phyloP scores from a whole-genome alignment of 345 rosid genomes.

The Mercurialis annua region DNA sequence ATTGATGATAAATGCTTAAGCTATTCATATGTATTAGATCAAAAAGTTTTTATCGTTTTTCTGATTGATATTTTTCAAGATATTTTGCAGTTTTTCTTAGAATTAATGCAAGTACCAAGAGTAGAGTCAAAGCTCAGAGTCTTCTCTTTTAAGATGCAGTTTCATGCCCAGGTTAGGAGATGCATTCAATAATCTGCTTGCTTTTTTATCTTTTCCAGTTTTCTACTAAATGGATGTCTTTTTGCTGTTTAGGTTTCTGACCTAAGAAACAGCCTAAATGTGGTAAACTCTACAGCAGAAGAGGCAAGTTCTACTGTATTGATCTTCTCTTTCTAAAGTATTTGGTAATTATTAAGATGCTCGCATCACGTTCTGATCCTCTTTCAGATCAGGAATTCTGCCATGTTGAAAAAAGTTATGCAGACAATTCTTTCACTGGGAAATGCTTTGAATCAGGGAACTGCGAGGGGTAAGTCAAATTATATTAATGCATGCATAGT shows the following conservation, averaged over 20 bases:
- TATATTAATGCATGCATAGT: too few species aligned
- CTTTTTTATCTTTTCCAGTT: conserved; percentile 11
- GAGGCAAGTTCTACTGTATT: conserved; percentile 48
- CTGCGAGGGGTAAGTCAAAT: conserved; percentile 98
- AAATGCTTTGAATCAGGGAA: conserved; percentile 95
- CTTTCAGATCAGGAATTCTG: conserved; percentile 59
- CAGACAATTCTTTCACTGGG: conserved; percentile 91
- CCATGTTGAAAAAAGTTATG: conserved; percentile 83
- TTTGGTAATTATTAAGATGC: conserved; percentile 4
- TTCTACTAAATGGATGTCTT: conserved; percentile 15
- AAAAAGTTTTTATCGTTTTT: background rate
- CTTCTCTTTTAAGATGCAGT: conserved; percentile 89
- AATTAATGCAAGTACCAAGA: conserved; percentile 86
- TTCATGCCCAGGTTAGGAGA: conserved; percentile 62
- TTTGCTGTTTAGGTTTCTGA: conserved; percentile 59
- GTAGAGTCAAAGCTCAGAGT: conserved; percentile 91
- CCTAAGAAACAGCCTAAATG: conserved; percentile 61
- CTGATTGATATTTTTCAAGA: conserved; percentile 19
- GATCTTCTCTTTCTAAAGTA: background rate
- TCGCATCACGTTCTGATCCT: conserved; percentile 8
- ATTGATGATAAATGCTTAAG: background rate
- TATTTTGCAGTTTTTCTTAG: conserved; percentile 73
- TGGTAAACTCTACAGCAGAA: conserved; percentile 74
- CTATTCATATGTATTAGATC: background rate
- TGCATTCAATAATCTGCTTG: conserved; percentile 4